phyloP scores from a whole-genome alignment of 2,329 filamentous ascomycete genomes.

The Zymoseptoria brevis region DNA sequence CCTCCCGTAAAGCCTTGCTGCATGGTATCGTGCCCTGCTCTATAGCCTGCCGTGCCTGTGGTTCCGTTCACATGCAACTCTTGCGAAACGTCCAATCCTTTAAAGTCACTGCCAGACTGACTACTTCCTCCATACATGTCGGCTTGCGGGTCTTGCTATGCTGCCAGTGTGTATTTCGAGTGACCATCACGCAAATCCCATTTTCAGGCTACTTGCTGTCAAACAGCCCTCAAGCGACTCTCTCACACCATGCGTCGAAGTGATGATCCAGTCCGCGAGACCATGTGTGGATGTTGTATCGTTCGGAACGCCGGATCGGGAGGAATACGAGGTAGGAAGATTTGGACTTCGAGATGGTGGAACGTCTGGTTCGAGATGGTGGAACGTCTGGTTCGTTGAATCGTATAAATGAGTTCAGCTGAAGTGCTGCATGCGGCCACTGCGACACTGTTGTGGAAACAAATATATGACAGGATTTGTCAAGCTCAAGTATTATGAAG shows the following conservation, averaged over 20 bases:
- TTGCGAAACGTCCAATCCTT: background rate
- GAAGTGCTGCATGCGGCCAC: background rate
- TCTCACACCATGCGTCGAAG: background rate
- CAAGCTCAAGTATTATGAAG: background rate
- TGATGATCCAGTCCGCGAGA: background rate
- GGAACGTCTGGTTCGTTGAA: background rate
- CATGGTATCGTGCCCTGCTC: background rate
- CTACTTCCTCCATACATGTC: background rate
- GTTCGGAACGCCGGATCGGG: background rate
- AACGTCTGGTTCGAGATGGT: background rate
- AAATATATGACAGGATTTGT: background rate
- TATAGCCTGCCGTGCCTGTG: background rate
- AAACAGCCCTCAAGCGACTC: background rate
- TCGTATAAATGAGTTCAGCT: background rate
- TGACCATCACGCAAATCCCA: background rate
- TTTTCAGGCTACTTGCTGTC: background rate
- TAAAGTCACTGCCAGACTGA: background rate
- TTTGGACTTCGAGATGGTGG: background rate
- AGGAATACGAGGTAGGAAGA: background rate
- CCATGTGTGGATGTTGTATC: background rate
- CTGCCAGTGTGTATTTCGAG: background rate
- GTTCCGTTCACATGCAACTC: background rate
- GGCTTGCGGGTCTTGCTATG: background rate
- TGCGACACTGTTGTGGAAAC: background rate
- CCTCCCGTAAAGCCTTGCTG: background rate